Base-by-base conservation (phyloP, 73 alveolate genomes). In the Durusdinium trenchii region DNA sequence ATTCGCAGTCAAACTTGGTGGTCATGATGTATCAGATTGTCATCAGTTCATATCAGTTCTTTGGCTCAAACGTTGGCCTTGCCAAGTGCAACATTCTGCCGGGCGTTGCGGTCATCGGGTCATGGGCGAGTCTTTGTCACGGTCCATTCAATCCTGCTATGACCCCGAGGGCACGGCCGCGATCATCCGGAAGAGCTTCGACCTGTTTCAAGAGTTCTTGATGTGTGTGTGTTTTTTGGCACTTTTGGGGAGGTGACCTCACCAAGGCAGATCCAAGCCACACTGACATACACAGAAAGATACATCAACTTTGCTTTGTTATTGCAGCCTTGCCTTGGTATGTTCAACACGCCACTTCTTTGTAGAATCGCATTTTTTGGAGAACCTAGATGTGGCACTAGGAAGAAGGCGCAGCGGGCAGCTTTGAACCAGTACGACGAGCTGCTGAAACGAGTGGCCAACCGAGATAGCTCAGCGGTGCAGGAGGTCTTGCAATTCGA, bases 61-160 rank as follows among this genome's bases (percentile, higher is more conserved):
- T n/a, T n/a, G n/a, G n/a, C n/a, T n/a, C n/a, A n/a, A n/a, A n/a
- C n/a, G n/a, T n/a, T n/a, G n/a, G n/a, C n/a, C n/a, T n/a, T n/a
- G n/a, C n/a, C n/a, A n/a, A n/a, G n/a, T n/a, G n/a, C n/a, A n/a
- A n/a, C n/a, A n/a, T n/a, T n/a, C n/a, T n/a, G n/a, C n/a, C n/a
- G n/a, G n/a, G n/a, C n/a, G n/a, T n/a, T n/a, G n/a, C n/a, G n/a
- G n/a, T n/a, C n/a, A n/a, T n/a, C n/a, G n/a, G n/a, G 42, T 20
- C 87, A 91, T 91, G 98, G 98, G 98, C 60, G 98, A 91, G 87
- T 91, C 98, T 3, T 69, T 91, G 76, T 91, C 98, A 20, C 98
- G 98, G 98, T 91, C 98, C 26, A 48, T 91, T 28, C 98, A 91
- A 67, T 91, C 98, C 52, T 91, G 98, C 98, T 91, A 91, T 36